phyloP scores from a whole-genome alignment of 2,329 filamentous ascomycete genomes.

The Escovopsis sp. region DNA sequence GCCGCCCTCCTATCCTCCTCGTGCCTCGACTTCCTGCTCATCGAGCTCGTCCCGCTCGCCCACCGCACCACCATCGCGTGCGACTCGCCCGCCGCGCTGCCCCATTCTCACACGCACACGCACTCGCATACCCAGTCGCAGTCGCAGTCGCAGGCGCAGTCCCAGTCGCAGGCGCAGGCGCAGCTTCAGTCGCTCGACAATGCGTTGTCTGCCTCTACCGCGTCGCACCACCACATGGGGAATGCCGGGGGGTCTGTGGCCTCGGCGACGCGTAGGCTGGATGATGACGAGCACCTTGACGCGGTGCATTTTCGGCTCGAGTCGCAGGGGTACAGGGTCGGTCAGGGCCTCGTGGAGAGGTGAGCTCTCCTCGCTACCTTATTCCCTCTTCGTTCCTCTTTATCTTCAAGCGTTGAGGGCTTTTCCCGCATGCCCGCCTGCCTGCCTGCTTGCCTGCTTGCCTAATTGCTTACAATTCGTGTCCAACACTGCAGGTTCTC shows the following conservation, averaged over 20 bases:
- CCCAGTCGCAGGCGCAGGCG: conserved; percentile 8
- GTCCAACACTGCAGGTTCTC: conserved; percentile 47
- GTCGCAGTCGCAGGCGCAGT: conserved; percentile 9
- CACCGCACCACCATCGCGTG: conserved; percentile 71
- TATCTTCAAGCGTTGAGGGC: no score
- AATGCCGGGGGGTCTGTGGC: neutral
- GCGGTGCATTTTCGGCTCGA: conserved; percentile 77
- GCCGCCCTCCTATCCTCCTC: conserved; percentile 69
- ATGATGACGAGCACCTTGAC: conserved; percentile 73
- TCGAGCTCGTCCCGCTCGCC: conserved; percentile 90
- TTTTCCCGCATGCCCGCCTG: no score
- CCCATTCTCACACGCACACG: no score
- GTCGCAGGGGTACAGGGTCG: conserved; percentile 75
- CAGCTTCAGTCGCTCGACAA: neutral
- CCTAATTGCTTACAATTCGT: no score
- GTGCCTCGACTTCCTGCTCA: conserved; percentile 85
- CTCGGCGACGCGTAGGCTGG: conserved; percentile 19
- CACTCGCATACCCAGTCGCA: conserved; percentile 8
- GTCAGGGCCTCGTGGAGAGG: conserved; percentile 84
- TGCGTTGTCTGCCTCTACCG: conserved; percentile 3
- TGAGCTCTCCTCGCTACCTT: conserved; percentile 25
- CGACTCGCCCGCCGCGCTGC: conserved; percentile 28
- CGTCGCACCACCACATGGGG: neutral
- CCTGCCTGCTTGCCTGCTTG: no score
- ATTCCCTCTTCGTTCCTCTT: no score